Percentiles rank a stretch among this genome's conserved stretches.
These are phyloP conservation scores for Cnidoscolus chayamansa DNA, from an alignment of 441 rosid genomes.

Conservation along the genomic window DNA sequence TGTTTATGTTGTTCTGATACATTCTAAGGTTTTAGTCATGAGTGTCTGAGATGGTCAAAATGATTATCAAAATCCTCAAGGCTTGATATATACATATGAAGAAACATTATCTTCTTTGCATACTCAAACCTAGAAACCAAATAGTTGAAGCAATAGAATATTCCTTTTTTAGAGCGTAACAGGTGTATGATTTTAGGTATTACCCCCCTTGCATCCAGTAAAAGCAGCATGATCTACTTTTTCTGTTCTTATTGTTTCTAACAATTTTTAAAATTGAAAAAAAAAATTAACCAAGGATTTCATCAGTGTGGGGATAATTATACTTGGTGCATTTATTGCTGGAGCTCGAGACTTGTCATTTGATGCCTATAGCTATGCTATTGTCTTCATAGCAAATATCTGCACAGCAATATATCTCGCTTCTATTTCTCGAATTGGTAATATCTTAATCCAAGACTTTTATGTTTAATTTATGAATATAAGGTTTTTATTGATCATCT, in stretches of 20 bases:
- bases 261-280: constrained; percentile 27
- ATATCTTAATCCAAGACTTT: constrained; percentile 13
- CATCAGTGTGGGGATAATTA: constrained; percentile 83
- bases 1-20: not conserved
- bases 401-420: constrained; percentile 84
- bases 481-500: not conserved
- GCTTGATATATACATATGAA: not conserved
- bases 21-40: not conserved
- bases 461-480: not conserved
- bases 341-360: constrained; percentile 96
- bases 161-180: not conserved
- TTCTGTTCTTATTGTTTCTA: constrained; percentile 12
- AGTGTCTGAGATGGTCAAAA: not conserved
- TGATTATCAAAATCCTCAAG: not conserved
- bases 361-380: constrained; percentile 73
- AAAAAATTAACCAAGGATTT: constrained; percentile 32
- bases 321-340: constrained; percentile 85
- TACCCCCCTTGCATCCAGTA: not conserved
- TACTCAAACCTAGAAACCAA: not conserved
- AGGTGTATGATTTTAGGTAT: not conserved
- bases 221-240: not conserved
- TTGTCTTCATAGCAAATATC: constrained; percentile 78
- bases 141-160: not conserved
- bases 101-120: not conserved
- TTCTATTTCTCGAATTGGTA: constrained; percentile 84